These are phyloP conservation scores for Kingdonia uniflora DNA, from an alignment of 164 flowering plant genomes.

Conservation along the genomic window DNA sequence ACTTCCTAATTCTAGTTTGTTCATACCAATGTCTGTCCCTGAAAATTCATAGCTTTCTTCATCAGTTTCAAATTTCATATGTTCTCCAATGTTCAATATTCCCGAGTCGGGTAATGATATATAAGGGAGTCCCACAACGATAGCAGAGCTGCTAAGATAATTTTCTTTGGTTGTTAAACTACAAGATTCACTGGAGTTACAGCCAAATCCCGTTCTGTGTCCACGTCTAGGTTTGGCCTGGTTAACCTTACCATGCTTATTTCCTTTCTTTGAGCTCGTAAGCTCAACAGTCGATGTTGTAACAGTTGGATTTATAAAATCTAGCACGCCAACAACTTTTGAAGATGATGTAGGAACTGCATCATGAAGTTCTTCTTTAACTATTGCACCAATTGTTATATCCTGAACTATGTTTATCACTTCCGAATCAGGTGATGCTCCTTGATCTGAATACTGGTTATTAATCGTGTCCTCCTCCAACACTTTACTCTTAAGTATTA, in stretches of 20 bases:
- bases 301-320: no score
- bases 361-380: constrained; percentile 18
- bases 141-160: constrained; percentile 16
- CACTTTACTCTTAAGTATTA: constrained; percentile 16
- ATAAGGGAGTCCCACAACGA: constrained; percentile 7
- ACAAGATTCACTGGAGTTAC: constrained; percentile 12
- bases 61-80: constrained; percentile 11
- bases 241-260: constrained; percentile 22
- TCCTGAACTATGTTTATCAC: constrained; percentile 52
- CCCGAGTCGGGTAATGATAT: constrained; percentile 11
- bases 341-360: constrained; percentile 3
- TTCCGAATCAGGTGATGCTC: constrained; percentile 88
- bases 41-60: constrained; percentile 11
- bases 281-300: constrained; percentile 5
- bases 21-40: constrained; percentile 10
- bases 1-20: constrained; percentile 14
- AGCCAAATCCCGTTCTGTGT: constrained; percentile 12
- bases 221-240: constrained; percentile 13
- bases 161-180: constrained; percentile 11
- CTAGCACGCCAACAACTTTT: no score
- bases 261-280: constrained; percentile 22
- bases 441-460: constrained; percentile 34
- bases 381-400: constrained; percentile 16
- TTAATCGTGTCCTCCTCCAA: constrained; percentile 18
- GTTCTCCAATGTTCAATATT: constrained; percentile 14